A percentile compares a stretch with the other conserved stretches of the same genome.
These are phyloP conservation scores for Backusella macrospora DNA, from an alignment of 192 early-diverging fungal genomes.

Conservation along the genomic window DNA sequence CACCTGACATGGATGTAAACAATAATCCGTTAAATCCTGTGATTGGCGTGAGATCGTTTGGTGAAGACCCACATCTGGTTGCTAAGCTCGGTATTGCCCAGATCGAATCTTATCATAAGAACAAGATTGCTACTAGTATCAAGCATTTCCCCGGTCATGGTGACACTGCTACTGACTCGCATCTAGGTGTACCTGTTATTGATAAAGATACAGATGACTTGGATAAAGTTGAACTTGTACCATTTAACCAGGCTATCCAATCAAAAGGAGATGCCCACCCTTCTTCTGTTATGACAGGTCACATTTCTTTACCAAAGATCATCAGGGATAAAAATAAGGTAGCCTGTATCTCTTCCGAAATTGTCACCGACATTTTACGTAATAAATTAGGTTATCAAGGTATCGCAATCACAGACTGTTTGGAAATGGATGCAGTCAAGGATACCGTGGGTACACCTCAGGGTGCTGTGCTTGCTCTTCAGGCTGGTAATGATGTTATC, in stretches of 20 bases:
- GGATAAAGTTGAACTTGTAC: conserved; percentile 36
- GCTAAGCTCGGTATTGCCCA: conserved; percentile 35
- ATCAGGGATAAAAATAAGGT: conserved; percentile 26
- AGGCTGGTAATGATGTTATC: conserved; percentile 41
- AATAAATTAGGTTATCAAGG: conserved; percentile 37
- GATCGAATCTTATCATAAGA: conserved; percentile 33
- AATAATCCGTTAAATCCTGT: conserved; percentile 47
- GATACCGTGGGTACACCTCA: conserved; percentile 31
- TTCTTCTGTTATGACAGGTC: conserved; percentile 39
- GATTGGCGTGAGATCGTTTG: conserved; percentile 46
- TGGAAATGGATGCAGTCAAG: conserved; percentile 47
- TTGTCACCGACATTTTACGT: conserved; percentile 35
- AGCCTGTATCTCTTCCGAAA: conserved; percentile 38
- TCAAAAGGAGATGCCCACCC: conserved; percentile 26
- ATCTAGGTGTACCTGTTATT: conserved; percentile 44
- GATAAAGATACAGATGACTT: conserved; percentile 36
- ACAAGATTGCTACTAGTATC: conserved; percentile 35
- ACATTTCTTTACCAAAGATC: conserved; percentile 39
- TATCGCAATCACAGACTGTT: conserved; percentile 42
- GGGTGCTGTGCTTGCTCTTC: conserved; percentile 37
- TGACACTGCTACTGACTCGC: conserved; percentile 46
- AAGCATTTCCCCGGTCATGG: conserved; percentile 49
- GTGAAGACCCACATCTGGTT: conserved; percentile 39
- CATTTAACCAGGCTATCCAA: conserved; percentile 35
- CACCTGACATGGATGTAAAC: conserved; percentile 44